Percentiles rank a stretch among this genome's conserved stretches.
phyloP scores from a whole-genome alignment of 2,329 filamentous ascomycete genomes.

The Alternaria arborescens region DNA sequence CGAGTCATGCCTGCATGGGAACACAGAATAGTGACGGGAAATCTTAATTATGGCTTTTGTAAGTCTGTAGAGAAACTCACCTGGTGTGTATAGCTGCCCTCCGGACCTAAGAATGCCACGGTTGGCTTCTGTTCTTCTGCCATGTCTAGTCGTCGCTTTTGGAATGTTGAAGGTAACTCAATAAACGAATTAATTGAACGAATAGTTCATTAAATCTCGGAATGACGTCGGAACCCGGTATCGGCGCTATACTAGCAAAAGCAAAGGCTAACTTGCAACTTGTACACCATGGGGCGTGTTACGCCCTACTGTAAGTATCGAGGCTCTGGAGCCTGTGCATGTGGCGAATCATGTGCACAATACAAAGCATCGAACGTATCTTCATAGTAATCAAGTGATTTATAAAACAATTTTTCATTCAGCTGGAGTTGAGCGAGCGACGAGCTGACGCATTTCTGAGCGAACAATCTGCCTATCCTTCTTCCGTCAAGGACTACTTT shows the following conservation, averaged over 20 bases:
- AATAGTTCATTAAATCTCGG: slow-evolving; percentile 7
- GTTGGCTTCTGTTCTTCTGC: slow-evolving; percentile 28
- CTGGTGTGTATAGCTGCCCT: slow-evolving; percentile 75
- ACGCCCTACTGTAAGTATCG: neutral
- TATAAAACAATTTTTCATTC: slow-evolving; percentile 23
- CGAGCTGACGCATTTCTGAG: slow-evolving; percentile 35
- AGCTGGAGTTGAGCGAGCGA: slow-evolving; percentile 42
- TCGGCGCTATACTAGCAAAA: slow-evolving; percentile 11
- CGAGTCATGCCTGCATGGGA: neutral
- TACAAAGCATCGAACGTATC: neutral
- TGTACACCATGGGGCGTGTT: slow-evolving; percentile 4
- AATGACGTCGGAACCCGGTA: slow-evolving; percentile 20
- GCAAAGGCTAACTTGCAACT: neutral
- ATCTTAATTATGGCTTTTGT: neutral
- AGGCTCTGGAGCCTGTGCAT: neutral
- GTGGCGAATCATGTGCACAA: neutral
- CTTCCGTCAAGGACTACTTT: slow-evolving; percentile 30
- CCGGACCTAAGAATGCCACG: slow-evolving; percentile 69
- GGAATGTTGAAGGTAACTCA: neutral
- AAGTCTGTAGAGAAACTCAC: slow-evolving; percentile 50
- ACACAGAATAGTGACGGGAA: neutral
- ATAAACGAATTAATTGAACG: neutral
- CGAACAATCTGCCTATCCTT: slow-evolving; percentile 37
- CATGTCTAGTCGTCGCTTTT: slow-evolving; percentile 17
- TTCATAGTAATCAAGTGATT: neutral